Base-by-base conservation (phyloP, 2,329 filamentous ascomycete species). In the Drechslera avenae region DNA sequence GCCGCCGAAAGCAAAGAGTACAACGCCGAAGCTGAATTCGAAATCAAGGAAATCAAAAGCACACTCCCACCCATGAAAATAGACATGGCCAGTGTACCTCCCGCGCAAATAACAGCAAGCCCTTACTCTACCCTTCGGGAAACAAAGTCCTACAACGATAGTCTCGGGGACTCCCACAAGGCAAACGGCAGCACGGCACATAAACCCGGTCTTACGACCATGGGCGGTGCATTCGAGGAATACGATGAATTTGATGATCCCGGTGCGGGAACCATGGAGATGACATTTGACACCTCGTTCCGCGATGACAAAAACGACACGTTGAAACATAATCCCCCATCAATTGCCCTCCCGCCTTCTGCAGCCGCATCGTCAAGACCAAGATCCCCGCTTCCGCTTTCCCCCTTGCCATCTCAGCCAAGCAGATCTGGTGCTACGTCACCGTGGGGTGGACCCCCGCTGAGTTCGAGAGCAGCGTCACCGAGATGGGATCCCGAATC, bases 11-110 rank as follows among this genome's bases (percentile, higher is more conserved):
- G 81, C 35, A 63, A 64, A 52, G 61, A 62, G 5, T 64, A 64
- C 35, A 63, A 64, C 34, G 63, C 60, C 41, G 59, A 62, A 46
- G 60, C 54, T 6, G 63, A 63, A 5, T 82, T 83, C 18, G 81
- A 86, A 71, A 85, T 95, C 58, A 87, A 86, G 68, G 90, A 97
- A 75, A 83, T 97, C 52, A 83, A 94, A 73, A 91, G 89, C 41
- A 97, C 92, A 1, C 78, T 97, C 18, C 92, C 93, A 37, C 90
- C 92, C 0, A 95, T 97, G 83, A 94, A 91, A 71, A 82, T 97
- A 50, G 83, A 75, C 39, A 66, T 72, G 13, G 31, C 66, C 64
- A 46, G 56, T 5, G 44, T 63, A 4, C 39, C 63, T 6, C 57
- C 62, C 9, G 46, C 64, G 4, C 56, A 61, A 13, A 43, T 18